Conservation (phyloP, 2,329 filamentous ascomycete species). For the Pseudocercospora musae region DNA sequence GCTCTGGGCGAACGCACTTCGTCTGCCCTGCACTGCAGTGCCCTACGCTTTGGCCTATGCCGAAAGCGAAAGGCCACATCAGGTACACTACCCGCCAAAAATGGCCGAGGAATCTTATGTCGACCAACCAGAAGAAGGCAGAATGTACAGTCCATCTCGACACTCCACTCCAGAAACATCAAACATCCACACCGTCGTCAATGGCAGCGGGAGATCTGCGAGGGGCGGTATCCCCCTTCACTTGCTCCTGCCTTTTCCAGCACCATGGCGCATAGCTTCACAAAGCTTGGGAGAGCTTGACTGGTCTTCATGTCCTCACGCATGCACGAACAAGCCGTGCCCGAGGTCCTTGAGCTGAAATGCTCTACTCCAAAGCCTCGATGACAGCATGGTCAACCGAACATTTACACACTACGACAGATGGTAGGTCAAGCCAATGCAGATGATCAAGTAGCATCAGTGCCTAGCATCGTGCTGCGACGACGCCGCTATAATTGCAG, state of each 20-base stretch:
- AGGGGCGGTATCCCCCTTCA: background rate
- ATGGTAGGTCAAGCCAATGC: background rate
- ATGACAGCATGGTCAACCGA: background rate
- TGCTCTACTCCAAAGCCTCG: background rate
- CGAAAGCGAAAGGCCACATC: background rate
- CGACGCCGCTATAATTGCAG: background rate
- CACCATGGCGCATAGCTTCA: background rate
- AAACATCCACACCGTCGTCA: background rate
- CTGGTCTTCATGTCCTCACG: background rate
- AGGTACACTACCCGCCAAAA: background rate
- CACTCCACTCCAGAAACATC: background rate
- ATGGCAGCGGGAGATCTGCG: background rate
- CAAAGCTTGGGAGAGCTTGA: slow-evolving; percentile 1
- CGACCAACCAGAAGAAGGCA: background rate
- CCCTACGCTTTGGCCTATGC: too few relatives aligned
- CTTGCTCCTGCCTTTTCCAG: background rate
- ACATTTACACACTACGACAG: background rate
- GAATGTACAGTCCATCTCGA: background rate
- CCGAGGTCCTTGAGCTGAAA: background rate
- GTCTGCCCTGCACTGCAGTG: background rate
- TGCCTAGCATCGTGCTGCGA: background rate
- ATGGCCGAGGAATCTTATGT: background rate
- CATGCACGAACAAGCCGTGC: background rate
- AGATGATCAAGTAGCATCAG: background rate
- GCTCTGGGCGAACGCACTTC: background rate